Conservation (phyloP, 306 rosid genomes). For the Luffa aegyptiaca region DNA sequence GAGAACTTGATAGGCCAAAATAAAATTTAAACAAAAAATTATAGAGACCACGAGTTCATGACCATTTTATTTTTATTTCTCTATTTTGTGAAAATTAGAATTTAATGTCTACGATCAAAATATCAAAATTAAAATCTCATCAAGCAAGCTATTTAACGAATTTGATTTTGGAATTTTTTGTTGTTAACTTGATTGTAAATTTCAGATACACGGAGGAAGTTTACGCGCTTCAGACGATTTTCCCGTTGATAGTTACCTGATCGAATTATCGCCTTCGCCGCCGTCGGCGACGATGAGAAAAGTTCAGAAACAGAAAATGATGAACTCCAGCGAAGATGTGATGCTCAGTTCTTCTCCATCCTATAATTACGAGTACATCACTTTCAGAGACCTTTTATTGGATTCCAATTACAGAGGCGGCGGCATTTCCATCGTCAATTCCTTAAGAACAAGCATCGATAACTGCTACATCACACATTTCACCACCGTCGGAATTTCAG, state of each 20-base stretch:
- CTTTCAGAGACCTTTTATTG: conserved; percentile 54
- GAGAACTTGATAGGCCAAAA: too few relatives aligned
- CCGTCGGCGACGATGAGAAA: background rate
- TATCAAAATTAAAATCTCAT: too few relatives aligned
- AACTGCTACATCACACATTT: conserved; percentile 86
- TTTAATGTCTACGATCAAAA: too few relatives aligned
- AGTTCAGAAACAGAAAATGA: background rate
- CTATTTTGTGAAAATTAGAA: background rate
- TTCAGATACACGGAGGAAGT: conserved; percentile 86
- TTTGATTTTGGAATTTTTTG: background rate
- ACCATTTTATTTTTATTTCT: background rate
- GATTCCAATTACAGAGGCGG: conserved; percentile 87
- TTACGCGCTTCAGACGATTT: conserved; percentile 56
- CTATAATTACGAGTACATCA: conserved; percentile 68
- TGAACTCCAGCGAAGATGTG: conserved; percentile 3
- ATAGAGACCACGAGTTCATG: background rate
- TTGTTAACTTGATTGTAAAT: background rate
- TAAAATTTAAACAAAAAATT: too few relatives aligned
- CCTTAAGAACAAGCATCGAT: conserved; percentile 67
- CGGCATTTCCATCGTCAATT: conserved; percentile 61
- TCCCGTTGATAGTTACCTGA: conserved; percentile 44
- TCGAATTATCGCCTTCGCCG: conserved; percentile 51
- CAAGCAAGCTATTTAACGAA: background rate
- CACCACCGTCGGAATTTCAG: conserved; percentile 58
- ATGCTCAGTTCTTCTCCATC: conserved; percentile 34